phyloP scores from a whole-genome alignment of 805 yeast genomes.

The Yamadazyma philogaea region DNA sequence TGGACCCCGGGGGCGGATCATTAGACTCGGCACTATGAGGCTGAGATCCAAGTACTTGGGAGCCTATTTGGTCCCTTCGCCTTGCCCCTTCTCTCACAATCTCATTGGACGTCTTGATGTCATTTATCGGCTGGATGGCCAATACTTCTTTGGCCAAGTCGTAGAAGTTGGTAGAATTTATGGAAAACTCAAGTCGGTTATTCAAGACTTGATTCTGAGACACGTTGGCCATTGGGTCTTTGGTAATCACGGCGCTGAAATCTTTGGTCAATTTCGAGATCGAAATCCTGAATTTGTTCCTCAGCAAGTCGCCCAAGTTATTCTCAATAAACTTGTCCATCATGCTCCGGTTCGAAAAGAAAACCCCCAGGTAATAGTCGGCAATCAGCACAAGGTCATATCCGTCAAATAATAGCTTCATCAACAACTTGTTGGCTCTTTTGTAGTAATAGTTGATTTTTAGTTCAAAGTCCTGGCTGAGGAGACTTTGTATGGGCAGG shows the following conservation, averaged over 20 bases:
- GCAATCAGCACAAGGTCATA: conserved; percentile 52
- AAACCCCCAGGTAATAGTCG: conserved; percentile 51
- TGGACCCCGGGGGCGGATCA: not conserved
- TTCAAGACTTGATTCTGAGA: conserved; percentile 5
- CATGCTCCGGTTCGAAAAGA: conserved; percentile 51
- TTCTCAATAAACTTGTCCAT: conserved; percentile 52
- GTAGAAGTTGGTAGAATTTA: conserved; percentile 47
- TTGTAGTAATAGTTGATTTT: conserved; percentile 59
- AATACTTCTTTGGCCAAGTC: conserved; percentile 47
- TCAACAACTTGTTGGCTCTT: conserved; percentile 61
- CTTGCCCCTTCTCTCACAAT: conserved; percentile 33
- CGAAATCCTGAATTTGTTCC: conserved; percentile 32
- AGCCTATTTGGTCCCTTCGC: conserved; percentile 20
- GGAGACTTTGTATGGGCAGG: conserved; percentile 26
- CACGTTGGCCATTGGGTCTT: conserved; percentile 2
- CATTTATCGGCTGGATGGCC: conserved; percentile 50
- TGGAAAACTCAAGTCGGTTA: conserved; percentile 27
- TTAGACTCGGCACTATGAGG: conserved; percentile 10
- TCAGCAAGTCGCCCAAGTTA: conserved; percentile 52
- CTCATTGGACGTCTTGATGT: conserved; percentile 23
- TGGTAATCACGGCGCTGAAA: conserved; percentile 14
- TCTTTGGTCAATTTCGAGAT: conserved; percentile 24
- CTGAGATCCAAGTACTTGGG: conserved; percentile 10
- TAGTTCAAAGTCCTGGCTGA: conserved; percentile 47
- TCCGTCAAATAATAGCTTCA: conserved; percentile 58